phyloP scores from a whole-genome alignment of 768 basidiomycete genomes.

The Sporobolomyces roseus region DNA sequence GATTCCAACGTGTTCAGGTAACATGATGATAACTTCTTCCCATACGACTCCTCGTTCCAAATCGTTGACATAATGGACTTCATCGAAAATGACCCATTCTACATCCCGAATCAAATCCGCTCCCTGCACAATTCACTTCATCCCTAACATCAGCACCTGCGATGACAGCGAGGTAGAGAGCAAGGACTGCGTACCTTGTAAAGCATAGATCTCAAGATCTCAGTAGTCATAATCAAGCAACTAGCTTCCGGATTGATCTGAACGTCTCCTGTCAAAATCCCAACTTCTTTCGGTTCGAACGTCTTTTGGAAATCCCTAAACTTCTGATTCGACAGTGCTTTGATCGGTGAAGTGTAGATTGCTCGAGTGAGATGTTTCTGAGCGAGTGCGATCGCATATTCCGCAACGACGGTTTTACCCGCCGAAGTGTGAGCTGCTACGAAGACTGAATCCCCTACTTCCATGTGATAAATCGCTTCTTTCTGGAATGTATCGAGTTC shows the following conservation, averaged over 20 bases:
- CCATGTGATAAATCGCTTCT: conserved; percentile 94
- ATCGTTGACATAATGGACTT: conserved; percentile 99
- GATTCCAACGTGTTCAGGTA: conserved; percentile 97
- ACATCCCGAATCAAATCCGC: conserved; percentile 98
- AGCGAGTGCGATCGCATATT: conserved; percentile 95
- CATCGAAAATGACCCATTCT: conserved; percentile 98
- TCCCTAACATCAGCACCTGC: no score
- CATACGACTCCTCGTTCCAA: conserved; percentile 98
- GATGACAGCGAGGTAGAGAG: no score
- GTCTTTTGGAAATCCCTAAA: conserved; percentile 98
- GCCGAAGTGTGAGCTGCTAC: conserved; percentile 99
- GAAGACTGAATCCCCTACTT: conserved; percentile 95
- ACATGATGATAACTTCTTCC: conserved; percentile 99
- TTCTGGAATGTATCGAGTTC: conserved; percentile 98
- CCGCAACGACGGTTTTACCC: conserved; percentile 97
- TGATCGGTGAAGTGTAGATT: conserved; percentile 98
- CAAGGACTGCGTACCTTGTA: conserved; percentile 83
- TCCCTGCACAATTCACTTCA: conserved; percentile 55
- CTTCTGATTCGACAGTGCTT: conserved; percentile 97
- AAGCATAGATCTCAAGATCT: conserved; percentile 95
- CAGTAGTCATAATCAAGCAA: conserved; percentile 96
- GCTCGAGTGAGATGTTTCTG: conserved; percentile 99
- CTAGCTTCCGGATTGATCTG: conserved; percentile 98
- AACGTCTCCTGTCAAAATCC: conserved; percentile 96
- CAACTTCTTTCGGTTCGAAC: conserved; percentile 83